phyloP scores from a whole-genome alignment of 257 asterid species.

The Nicotiana noctiflora region DNA sequence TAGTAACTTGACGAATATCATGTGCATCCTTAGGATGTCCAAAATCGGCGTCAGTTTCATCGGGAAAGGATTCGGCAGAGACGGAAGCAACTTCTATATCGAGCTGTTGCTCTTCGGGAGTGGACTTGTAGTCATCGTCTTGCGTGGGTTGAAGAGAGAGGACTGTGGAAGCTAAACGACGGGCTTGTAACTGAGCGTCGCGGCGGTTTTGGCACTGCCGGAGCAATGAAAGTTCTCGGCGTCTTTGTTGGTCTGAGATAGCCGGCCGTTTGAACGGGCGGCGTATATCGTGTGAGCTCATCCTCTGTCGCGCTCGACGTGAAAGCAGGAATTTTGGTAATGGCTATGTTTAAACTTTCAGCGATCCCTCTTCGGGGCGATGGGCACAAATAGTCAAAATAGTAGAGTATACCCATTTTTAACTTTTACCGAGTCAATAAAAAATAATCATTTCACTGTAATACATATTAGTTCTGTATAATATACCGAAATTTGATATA shows the following conservation, averaged over 20 bases:
- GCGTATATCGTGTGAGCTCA: slow-evolving; percentile 78
- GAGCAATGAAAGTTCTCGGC: slow-evolving; percentile 72
- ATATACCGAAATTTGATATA: too few relatives aligned
- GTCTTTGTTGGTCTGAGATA: slow-evolving; percentile 84
- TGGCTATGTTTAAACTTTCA: background rate
- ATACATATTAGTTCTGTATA: too few relatives aligned
- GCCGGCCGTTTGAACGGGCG: slow-evolving; percentile 86
- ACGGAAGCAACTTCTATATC: background rate
- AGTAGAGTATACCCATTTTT: too few relatives aligned
- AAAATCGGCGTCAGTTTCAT: slow-evolving; percentile 21
- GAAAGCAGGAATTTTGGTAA: background rate
- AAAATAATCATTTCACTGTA: too few relatives aligned
- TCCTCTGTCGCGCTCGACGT: background rate
- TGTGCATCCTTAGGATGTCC: slow-evolving; percentile 10
- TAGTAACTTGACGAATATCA: slow-evolving; percentile 64
- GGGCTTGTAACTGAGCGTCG: slow-evolving; percentile 83
- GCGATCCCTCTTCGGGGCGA: background rate
- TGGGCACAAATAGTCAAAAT: too few relatives aligned
- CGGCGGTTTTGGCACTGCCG: slow-evolving; percentile 77
- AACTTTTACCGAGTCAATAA: too few relatives aligned
- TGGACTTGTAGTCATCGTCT: slow-evolving; percentile 15
- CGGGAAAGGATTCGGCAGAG: slow-evolving; percentile 14
- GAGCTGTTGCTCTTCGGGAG: slow-evolving; percentile 7
- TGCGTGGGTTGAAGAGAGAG: slow-evolving; percentile 42
- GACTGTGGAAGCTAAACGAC: slow-evolving; percentile 64